Conservation (phyloP, 352 stramenopile species). For the Saprolegnia parasitica region DNA sequence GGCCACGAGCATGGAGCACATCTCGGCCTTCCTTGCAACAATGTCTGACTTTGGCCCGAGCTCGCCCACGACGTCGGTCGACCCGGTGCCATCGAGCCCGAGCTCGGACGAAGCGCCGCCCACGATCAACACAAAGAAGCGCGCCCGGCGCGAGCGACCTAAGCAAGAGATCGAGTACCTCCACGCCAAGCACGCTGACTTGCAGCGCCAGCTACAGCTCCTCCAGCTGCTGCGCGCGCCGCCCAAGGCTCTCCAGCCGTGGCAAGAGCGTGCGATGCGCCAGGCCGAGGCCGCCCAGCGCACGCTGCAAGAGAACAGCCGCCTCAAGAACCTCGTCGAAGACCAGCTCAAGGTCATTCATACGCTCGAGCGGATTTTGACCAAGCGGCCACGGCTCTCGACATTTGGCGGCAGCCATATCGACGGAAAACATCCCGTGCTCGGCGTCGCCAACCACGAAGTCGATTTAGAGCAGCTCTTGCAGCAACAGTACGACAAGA, state of each 20-base stretch:
- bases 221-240: neutral
- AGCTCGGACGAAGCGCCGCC: neutral
- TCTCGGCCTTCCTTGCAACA: neutral
- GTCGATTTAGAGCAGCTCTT: neutral
- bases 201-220: neutral
- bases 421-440: slow-evolving; percentile 1
- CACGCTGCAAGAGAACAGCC: neutral
- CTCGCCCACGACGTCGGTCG: neutral
- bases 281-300: neutral
- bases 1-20: neutral
- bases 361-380: neutral
- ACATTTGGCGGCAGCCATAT: neutral
- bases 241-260: neutral
- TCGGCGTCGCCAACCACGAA: slow-evolving; percentile 1
- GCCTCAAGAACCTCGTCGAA: slow-evolving; percentile 1
- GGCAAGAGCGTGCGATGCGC: neutral
- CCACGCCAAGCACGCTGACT: slow-evolving; percentile 3
- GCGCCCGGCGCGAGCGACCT: neutral
- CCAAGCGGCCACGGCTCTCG: neutral
- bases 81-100: neutral
- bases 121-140: neutral
- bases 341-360: neutral
- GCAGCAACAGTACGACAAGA: neutral
- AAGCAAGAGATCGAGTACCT: slow-evolving; percentile 9
- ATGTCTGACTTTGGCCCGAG: neutral